Evolutionary conservation across 306 rosid species (phyloP).

Genomic region (Cicer bijugum): DNA sequence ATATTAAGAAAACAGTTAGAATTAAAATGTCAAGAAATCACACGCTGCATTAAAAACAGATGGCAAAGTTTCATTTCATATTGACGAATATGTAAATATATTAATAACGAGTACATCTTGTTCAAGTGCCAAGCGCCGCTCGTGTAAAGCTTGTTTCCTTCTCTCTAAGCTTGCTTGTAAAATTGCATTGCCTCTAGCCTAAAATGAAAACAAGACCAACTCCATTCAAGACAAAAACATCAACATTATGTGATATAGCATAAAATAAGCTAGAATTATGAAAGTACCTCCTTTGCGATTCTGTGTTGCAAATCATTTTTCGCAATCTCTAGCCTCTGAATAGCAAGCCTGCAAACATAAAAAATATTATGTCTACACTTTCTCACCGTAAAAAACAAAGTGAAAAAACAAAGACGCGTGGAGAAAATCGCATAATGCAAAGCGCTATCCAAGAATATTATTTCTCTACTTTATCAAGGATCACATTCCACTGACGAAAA

Average conservation of each 20-base stretch:
- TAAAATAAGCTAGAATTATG: slow-evolving; percentile 36
- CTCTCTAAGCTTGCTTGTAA: slow-evolving; percentile 99
- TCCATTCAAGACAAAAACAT: slow-evolving; percentile 34
- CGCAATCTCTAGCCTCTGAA: slow-evolving; percentile 94
- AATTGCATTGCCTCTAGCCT: slow-evolving; percentile 99
- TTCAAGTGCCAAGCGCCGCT: slow-evolving; percentile 96
- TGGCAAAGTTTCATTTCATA: background rate
- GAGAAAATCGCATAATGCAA: slow-evolving; percentile 19
- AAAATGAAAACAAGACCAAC: slow-evolving; percentile 39
- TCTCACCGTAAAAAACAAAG: background rate
- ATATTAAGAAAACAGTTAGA: slow-evolving; percentile 38
- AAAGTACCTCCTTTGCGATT: slow-evolving; percentile 92
- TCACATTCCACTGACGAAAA: slow-evolving; percentile 15
- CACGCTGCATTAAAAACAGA: slow-evolving; percentile 12
- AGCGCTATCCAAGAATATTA: background rate
- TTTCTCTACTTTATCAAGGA: slow-evolving; percentile 22
- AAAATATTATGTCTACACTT: slow-evolving; percentile 11
- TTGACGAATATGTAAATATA: slow-evolving; percentile 21
- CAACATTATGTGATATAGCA: slow-evolving; percentile 26
- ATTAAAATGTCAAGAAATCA: slow-evolving; percentile 19
- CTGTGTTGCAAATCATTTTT: slow-evolving; percentile 92
- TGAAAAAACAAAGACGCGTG: background rate
- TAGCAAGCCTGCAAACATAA: slow-evolving; percentile 71
- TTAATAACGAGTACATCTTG: slow-evolving; percentile 71
- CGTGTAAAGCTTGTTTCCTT: slow-evolving; percentile 99